Evolutionary conservation across 2,329 filamentous ascomycete species (phyloP).

Genomic region (Helotiales sp.): DNA sequence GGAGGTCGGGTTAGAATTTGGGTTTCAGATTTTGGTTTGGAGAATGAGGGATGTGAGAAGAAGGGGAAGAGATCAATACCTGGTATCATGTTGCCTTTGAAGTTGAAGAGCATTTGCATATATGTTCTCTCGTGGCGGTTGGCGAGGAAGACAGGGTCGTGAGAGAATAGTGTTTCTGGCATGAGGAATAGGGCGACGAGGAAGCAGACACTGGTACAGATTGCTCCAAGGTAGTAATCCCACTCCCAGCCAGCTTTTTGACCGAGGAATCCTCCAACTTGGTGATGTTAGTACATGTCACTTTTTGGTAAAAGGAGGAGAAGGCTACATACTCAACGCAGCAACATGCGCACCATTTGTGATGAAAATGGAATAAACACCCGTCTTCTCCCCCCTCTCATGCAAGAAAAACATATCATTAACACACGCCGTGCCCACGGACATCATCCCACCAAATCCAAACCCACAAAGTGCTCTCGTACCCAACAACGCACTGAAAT

Average conservation of each 20-base stretch:
- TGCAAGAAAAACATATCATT: slow-evolving; percentile 43
- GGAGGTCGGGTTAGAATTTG: neutral
- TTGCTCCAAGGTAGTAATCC: slow-evolving; percentile 41
- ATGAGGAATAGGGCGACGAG: slow-evolving; percentile 40
- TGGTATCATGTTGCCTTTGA: slow-evolving; percentile 37
- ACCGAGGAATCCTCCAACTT: slow-evolving; percentile 40
- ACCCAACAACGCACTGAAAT: slow-evolving; percentile 35
- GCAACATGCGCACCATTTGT: slow-evolving; percentile 42
- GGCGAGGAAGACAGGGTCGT: slow-evolving; percentile 35
- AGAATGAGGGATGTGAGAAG: neutral
- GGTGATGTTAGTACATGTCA: neutral
- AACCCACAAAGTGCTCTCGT: slow-evolving; percentile 38
- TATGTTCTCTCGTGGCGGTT: slow-evolving; percentile 35
- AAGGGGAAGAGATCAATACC: neutral
- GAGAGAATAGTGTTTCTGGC: slow-evolving; percentile 41
- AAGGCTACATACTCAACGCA: slow-evolving; percentile 36
- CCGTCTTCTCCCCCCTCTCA: slow-evolving; percentile 40
- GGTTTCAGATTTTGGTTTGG: neutral
- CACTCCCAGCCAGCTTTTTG: slow-evolving; percentile 40
- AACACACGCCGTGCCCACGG: slow-evolving; percentile 39
- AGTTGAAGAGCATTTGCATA: slow-evolving; percentile 36
- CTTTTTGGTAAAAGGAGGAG: neutral
- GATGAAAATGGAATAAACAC: slow-evolving; percentile 41
- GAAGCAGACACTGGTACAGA: slow-evolving; percentile 35
- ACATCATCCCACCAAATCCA: slow-evolving; percentile 42